Percentiles rank a stretch among this genome's conserved stretches.
Conservation (phyloP, 495 filamentous ascomycete genomes). For the Alectoria sarmentosa region DNA sequence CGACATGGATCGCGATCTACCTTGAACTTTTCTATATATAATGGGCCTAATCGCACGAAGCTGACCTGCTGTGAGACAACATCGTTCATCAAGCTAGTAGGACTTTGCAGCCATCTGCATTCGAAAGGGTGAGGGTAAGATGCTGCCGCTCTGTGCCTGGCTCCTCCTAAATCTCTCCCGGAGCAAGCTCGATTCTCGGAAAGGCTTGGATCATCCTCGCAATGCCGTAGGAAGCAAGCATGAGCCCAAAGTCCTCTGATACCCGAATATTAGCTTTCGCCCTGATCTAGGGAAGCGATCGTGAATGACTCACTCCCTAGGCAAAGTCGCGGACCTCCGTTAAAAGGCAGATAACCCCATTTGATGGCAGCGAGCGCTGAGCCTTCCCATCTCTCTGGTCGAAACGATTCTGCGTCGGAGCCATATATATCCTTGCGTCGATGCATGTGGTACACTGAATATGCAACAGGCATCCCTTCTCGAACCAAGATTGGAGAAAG, state of each 20-base stretch:
- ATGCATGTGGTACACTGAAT: conserved; percentile 53
- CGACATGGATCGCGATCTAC: background rate
- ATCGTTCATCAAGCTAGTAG: background rate
- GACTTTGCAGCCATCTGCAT: conserved; percentile 27
- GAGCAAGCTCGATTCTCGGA: conserved; percentile 22
- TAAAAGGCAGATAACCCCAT: conserved; percentile 66
- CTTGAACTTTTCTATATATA: background rate
- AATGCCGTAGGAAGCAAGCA: conserved; percentile 38
- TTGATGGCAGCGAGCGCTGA: conserved; percentile 27
- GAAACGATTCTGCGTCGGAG: conserved; percentile 46
- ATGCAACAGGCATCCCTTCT: conserved; percentile 36
- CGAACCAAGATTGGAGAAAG: conserved; percentile 37
- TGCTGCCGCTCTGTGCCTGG: conserved; percentile 13
- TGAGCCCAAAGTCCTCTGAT: conserved; percentile 42
- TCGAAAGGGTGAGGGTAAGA: conserved; percentile 23
- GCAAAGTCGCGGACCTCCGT: conserved; percentile 45
- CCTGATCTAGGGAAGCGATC: background rate
- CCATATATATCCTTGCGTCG: conserved; percentile 50
- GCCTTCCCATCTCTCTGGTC: conserved; percentile 59
- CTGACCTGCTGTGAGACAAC: background rate
- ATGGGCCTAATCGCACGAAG: background rate
- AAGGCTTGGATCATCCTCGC: conserved; percentile 41
- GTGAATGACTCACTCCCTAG: conserved; percentile 23
- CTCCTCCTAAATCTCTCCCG: conserved; percentile 15
- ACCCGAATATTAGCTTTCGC: background rate